phyloP scores from a whole-genome alignment of 75 land plant genomes.

The Larix kaempferi region DNA sequence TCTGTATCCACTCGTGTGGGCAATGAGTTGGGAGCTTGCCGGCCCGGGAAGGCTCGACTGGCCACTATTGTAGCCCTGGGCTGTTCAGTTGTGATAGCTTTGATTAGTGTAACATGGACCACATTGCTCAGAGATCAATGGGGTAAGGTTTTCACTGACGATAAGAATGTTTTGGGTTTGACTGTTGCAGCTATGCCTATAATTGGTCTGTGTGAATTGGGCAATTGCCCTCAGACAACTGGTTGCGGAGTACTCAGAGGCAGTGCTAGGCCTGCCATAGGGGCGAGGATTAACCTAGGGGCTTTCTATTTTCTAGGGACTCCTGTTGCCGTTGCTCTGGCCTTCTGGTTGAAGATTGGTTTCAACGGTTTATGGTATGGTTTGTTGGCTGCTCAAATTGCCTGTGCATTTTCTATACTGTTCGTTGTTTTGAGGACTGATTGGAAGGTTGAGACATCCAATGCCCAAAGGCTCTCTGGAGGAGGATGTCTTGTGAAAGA shows the following conservation, averaged over 20 bases:
- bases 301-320: conserved; percentile 78
- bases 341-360: conserved; percentile 46
- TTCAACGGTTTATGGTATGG: conserved; percentile 64
- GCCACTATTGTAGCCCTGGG: conserved; percentile 50
- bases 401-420: too few relatives aligned
- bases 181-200: conserved; percentile 50
- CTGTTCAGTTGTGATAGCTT: conserved; percentile 25
- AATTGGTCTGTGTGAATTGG: conserved; percentile 75
- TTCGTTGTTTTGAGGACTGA: too few relatives aligned
- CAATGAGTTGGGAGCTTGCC: conserved; percentile 71
- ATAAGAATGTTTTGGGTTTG: conserved; percentile 43
- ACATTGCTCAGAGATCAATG: conserved; percentile 42
- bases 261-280: too few relatives aligned
- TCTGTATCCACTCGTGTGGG: conserved; percentile 72
- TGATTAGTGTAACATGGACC: conserved; percentile 44
- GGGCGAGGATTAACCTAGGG: conserved; percentile 61
- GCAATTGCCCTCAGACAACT: too few relatives aligned
- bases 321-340: conserved; percentile 58
- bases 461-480: too few relatives aligned
- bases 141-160: conserved; percentile 58
- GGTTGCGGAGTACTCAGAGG: too few relatives aligned
- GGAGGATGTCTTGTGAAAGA: too few relatives aligned
- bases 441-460: too few relatives aligned
- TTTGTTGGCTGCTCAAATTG: too few relatives aligned
- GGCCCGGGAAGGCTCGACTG: conserved; percentile 44